These are phyloP conservation scores for Vicia faba DNA, from an alignment of 306 rosid species.

Conservation along the genomic window DNA sequence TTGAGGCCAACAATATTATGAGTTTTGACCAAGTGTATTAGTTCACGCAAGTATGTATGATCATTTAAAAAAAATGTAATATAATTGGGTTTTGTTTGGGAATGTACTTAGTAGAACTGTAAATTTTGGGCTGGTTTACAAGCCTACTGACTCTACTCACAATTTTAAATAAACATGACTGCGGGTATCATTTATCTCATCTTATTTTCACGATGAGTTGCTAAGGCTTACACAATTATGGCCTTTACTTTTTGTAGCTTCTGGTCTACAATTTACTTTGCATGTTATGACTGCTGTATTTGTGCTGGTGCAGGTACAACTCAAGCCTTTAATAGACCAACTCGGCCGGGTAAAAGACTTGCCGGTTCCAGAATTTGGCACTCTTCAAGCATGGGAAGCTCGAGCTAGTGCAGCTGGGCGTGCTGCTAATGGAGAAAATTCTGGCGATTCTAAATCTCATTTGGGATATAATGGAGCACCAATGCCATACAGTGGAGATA, in stretches of 20 bases:
- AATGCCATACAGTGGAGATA: constrained; percentile 91
- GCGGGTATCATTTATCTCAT: constrained; percentile 16
- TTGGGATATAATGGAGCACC: constrained; percentile 80
- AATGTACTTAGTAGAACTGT: not conserved
- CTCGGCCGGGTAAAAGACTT: constrained; percentile 82
- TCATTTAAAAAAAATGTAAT: not conserved
- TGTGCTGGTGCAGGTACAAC: constrained; percentile 67
- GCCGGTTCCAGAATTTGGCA: constrained; percentile 89
- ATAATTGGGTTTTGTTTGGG: constrained; percentile 12
- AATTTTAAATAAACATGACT: constrained; percentile 14
- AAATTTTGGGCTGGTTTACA: constrained; percentile 5
- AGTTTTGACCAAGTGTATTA: constrained; percentile 5
- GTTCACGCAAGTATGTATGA: not conserved
- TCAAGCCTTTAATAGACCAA: constrained; percentile 90
- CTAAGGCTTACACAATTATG: not conserved
- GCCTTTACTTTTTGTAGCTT: constrained; percentile 35
- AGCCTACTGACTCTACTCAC: not conserved
- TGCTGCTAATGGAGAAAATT: constrained; percentile 74
- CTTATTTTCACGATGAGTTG: not conserved
- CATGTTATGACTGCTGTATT: constrained; percentile 24
- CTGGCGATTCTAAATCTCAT: constrained; percentile 74
- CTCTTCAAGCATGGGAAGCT: constrained; percentile 97
- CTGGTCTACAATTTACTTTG: constrained; percentile 14
- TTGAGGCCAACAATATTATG: constrained; percentile 9
- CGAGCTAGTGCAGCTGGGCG: constrained; percentile 84